These are phyloP conservation scores for Dendrobium nobile DNA, from an alignment of 106 monocot genomes.

Conservation along the genomic window DNA sequence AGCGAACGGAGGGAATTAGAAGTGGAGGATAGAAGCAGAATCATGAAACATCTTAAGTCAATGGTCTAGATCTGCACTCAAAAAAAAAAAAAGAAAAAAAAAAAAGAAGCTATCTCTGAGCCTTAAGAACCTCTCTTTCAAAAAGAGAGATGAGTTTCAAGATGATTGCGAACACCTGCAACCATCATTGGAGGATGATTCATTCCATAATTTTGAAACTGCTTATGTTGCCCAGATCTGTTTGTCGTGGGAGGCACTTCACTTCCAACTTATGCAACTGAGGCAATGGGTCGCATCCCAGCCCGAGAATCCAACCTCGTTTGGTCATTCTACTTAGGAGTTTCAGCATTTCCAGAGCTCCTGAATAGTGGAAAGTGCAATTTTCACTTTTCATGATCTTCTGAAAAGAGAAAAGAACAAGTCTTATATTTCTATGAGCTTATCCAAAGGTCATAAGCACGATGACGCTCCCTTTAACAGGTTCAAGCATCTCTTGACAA, in stretches of 20 bases:
- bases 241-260: slow-evolving; percentile 72
- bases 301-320: slow-evolving; percentile 31
- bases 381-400: slow-evolving; percentile 63
- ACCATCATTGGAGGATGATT: slow-evolving; percentile 31
- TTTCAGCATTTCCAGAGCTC: slow-evolving; percentile 89
- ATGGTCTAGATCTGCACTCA: slow-evolving; percentile 43
- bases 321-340: slow-evolving; percentile 52
- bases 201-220: slow-evolving; percentile 54
- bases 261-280: slow-evolving; percentile 60
- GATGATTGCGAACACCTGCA: slow-evolving; percentile 57
- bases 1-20: slow-evolving; percentile 60
- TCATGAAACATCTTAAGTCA: slow-evolving; percentile 21
- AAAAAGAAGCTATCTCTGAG: slow-evolving; percentile 43
- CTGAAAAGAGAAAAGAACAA: slow-evolving; percentile 70
- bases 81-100: no score
- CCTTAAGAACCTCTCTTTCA: slow-evolving; percentile 63
- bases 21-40: slow-evolving; percentile 41
- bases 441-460: slow-evolving; percentile 44
- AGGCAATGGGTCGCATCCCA: slow-evolving; percentile 37
- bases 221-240: slow-evolving; percentile 75
- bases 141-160: slow-evolving; percentile 36
- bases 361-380: slow-evolving; percentile 55
- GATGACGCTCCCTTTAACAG: slow-evolving; percentile 61
- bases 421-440: slow-evolving; percentile 16
- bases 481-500: slow-evolving; percentile 66